These are phyloP conservation scores for Nissolia schottii DNA, from an alignment of 306 rosid genomes.

Conservation along the genomic window DNA sequence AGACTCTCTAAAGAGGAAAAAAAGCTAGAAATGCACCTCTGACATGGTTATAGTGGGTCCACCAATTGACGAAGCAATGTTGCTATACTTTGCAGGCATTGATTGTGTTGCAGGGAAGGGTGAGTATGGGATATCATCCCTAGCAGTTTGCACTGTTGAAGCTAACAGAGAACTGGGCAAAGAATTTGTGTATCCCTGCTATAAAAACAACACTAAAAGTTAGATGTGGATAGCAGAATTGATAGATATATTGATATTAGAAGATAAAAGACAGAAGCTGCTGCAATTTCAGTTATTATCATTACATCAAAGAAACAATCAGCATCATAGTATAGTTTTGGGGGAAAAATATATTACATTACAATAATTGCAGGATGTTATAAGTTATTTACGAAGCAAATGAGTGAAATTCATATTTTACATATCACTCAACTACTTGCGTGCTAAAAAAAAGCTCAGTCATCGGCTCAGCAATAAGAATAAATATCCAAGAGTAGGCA, in stretches of 20 bases:
- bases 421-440: background rate
- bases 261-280: background rate
- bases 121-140: slow-evolving; percentile 89
- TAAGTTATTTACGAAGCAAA: background rate
- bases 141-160: slow-evolving; percentile 65
- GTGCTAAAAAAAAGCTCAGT: background rate
- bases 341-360: background rate
- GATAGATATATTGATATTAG: background rate
- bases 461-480: background rate
- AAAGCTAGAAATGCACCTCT: slow-evolving; percentile 56
- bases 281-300: background rate
- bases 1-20: background rate
- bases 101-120: slow-evolving; percentile 85
- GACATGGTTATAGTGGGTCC: slow-evolving; percentile 80
- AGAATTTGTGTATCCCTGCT: slow-evolving; percentile 81
- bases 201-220: slow-evolving; percentile 18
- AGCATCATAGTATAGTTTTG: background rate
- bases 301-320: background rate
- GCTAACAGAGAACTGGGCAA: slow-evolving; percentile 82
- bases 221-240: background rate
- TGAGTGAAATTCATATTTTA: background rate
- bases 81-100: slow-evolving; percentile 73
- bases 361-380: background rate
- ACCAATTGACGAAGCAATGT: slow-evolving; percentile 74
- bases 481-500: background rate